Evolutionary conservation across 2,329 filamentous ascomycete genomes (phyloP), one percentile per base, ranked within the genome.

Genomic region (Ophiocordyceps robertsii): DNA sequence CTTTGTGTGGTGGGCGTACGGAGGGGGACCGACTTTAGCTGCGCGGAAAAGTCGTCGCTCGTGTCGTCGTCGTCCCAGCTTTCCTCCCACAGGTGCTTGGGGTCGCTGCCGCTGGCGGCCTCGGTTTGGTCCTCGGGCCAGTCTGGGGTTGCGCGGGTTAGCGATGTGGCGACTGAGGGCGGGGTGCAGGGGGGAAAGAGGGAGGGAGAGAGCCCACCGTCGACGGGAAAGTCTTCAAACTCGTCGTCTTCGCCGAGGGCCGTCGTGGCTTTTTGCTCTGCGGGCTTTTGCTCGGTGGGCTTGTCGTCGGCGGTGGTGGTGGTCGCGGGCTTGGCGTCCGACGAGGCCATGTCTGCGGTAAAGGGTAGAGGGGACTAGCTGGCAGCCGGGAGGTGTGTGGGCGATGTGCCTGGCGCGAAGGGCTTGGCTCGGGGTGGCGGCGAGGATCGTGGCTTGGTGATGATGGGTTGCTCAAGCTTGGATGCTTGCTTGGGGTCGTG

Each of bases 11-110:
- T 6, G 9, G 24, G 24, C 6, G 24, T 6, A 27, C 9, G 24
- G 24, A 27, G 6, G 24, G 9, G 9, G 42, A 71, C 82, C 52
- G 64, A 95, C 90, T 87, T 93, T 58, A 98, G 68, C 70, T 96
- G 90, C 56, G 84, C 77, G 12, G 88, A 92, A 63, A 98, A 98
- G 58, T 98, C 92, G 60, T 98, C 92, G 56, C 76, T 92, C 51
- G 87, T 92, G 66, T 96, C 92, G 61, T 96, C 90, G 58, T 98
- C 92, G 59, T 98, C 92, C 92, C 92, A 98, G 72, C 88, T 95
- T 73, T 98, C 92, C 66, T 98, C 92, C 92, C 92, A 98, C 43
- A 98, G 71, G 68, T 96, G 89, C 61, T 75, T 68, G 49, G 70
- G 72, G 46, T 80, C 77, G 56, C 80, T 81, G 53, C 69, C 77